Evolutionary conservation across 2,329 filamentous ascomycete species (phyloP), one percentile per base, ranked within the genome.

Genomic region (Diatrype stigma): DNA sequence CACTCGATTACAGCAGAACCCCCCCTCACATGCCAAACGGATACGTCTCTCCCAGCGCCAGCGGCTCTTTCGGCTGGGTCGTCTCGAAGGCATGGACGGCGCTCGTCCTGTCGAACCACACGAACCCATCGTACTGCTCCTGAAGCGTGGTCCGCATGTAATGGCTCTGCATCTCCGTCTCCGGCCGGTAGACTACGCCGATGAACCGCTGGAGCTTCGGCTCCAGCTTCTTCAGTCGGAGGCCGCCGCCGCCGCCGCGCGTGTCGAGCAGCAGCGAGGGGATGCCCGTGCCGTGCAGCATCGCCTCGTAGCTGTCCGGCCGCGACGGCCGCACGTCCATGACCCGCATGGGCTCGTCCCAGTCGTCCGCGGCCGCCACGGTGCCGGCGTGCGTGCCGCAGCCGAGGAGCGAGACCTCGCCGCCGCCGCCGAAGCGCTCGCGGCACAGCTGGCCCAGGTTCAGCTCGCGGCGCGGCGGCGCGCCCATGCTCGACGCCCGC

Each of bases 381-480:
- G 75, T 79, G 3, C 78, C 78, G 0, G 68, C 71, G 56, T 80
- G 71, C 3, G 74, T 77, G 6, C 74, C 70, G 49, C 74, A 78
- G 10, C 77, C 77, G 47, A 64, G 57, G 23, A 53, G 35, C 16
- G 53, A 48, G 14, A 56, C 53, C 21, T 48, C 47, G 19, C 35
- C 50, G 2, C 46, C 50, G 19, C 30, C 48, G 2, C 48, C 50
- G 45, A 51, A 58, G 23, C 32, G 49, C 51, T 58, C 50, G 21
- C 53, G 56, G 59, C 75, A 79, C n/a, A 80, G 61, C 60, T 80
- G 77, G 0, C 77, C 77, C n/a, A 80, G 66, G 54, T 79, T 80
- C 45, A 78, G 59, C 59, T 79, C 74, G 7, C 70, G 69, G 17
- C 68, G 63, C n/a, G 3, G 65, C 59, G 32, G 59, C 64, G 10